Percentiles rank a stretch among this genome's conserved stretches.
Conservation (phyloP, 176 grass and related monocot species). For the Lolium multiflorum region DNA sequence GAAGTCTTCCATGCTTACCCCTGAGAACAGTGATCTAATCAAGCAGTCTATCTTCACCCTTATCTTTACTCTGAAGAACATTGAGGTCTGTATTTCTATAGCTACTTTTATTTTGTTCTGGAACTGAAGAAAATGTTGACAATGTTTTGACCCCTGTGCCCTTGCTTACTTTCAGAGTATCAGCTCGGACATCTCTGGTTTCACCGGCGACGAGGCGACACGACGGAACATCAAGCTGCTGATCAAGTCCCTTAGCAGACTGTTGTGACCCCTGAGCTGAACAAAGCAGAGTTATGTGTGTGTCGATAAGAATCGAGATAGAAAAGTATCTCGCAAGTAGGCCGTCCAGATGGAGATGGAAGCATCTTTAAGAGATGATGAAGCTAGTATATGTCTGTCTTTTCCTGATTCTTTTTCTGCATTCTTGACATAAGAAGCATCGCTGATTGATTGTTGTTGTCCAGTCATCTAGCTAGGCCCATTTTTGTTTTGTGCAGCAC, state of each 20-base stretch:
- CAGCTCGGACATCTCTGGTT: constrained; percentile 92
- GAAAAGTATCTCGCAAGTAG: constrained; percentile 29
- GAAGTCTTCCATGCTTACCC: constrained; percentile 76
- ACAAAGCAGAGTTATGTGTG: not conserved
- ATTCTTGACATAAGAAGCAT: constrained; percentile 4
- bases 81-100: constrained; percentile 60
- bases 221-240: constrained; percentile 83
- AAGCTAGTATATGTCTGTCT: not conserved
- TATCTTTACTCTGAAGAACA: constrained; percentile 94
- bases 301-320: not conserved
- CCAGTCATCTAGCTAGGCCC: constrained; percentile 12
- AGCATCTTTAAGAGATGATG: not conserved
- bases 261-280: constrained; percentile 62
- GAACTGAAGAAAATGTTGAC: constrained; percentile 10
- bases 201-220: constrained; percentile 86
- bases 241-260: constrained; percentile 93
- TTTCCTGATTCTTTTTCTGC: not conserved
- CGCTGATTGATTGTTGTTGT: not conserved
- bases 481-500: constrained; percentile 38
- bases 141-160: not conserved
- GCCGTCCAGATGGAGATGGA: constrained; percentile 15
- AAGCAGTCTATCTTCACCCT: constrained; percentile 92
- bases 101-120: not conserved
- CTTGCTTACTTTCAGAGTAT: constrained; percentile 70
- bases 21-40: constrained; percentile 85